A percentile compares a stretch with the other conserved stretches of the same genome.
Evolutionary conservation across 345 rosid species (phyloP).

Genomic region (Orychophragmus violaceus): DNA sequence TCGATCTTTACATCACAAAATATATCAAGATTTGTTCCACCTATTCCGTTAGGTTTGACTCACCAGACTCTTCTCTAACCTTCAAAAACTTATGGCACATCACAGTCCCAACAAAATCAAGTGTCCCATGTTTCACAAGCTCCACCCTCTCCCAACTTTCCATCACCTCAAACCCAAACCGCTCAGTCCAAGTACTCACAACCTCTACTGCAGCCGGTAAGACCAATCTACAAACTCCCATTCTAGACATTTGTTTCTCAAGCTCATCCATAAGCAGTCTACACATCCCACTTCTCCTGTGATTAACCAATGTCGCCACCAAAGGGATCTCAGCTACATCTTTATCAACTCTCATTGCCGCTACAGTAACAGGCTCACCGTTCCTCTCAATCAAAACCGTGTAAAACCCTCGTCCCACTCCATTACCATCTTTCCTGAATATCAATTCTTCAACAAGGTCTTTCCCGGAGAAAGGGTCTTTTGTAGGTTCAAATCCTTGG

Average conservation of each 20-base stretch:
- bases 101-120: slow-evolving; percentile 37
- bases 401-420: slow-evolving; percentile 43
- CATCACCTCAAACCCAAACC: slow-evolving; percentile 41
- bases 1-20: neutral
- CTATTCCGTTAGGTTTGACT: slow-evolving; percentile 12
- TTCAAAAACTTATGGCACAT: slow-evolving; percentile 37
- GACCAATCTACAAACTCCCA: slow-evolving; percentile 41
- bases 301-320: slow-evolving; percentile 44
- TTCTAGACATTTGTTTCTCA: slow-evolving; percentile 46
- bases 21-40: neutral
- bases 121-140: slow-evolving; percentile 18
- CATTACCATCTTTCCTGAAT: slow-evolving; percentile 15
- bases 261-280: slow-evolving; percentile 46
- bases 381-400: slow-evolving; percentile 47
- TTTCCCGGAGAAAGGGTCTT: slow-evolving; percentile 43
- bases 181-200: slow-evolving; percentile 37
- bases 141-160: slow-evolving; percentile 20
- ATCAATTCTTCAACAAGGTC: slow-evolving; percentile 61
- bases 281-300: slow-evolving; percentile 61
- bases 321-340: slow-evolving; percentile 66
- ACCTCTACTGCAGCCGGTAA: slow-evolving; percentile 36
- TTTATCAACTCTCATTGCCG: slow-evolving; percentile 54
- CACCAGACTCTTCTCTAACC: neutral
- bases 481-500: slow-evolving; percentile 62
- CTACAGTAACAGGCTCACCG: slow-evolving; percentile 49